Base-by-base conservation (phyloP, 129 eudicot genomes). In the Sambucus nigra region DNA sequence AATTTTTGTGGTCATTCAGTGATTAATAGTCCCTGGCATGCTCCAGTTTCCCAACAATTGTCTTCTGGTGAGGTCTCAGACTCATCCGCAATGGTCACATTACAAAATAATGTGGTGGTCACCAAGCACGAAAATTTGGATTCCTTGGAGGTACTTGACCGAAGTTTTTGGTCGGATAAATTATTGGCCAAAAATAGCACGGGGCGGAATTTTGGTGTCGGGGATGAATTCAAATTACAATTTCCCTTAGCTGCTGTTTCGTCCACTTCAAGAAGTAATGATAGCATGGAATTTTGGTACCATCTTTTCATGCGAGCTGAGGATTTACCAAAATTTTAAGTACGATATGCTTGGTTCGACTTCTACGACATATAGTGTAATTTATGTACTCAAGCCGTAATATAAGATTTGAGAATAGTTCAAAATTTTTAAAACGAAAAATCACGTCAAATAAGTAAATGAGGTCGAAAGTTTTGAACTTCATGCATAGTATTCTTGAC, bases 221-320 rank as follows among this genome's bases (percentile, higher is more conserved):
- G 50, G 22, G 2, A 7, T 45, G 49, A 16, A 15, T 25, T 7
- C 22, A 21, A 44, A 21, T 25, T 17, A 14, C 61, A n/a, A n/a
- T n/a, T n/a, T n/a, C n/a, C n/a, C n/a, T n/a, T n/a, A n/a, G n/a
- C 22, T 24, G 9, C 9, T 20, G 39, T 14, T 11, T 2, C 9
- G 41, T 10, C 38, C 26, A 38, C n/a, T 22, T 17, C 38, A 41
- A 47, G 25, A 12, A 20, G 33, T 13, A 75, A 67, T n/a, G 83
- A 55, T 12, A 60, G 55, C 69, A 67, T 80, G 82, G 84, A 80
- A 59, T 59, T 75, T 53, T 88, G 96, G 96, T 72, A 66, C 55
- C 73, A 83, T 47, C 55, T 88, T 25, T 80, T 83, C 69, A 73
- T 69, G 23, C 71, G 64, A 22, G 68, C 77, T 0, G 87, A 64